phyloP scores from a whole-genome alignment of 2,329 filamentous ascomycete species.

The Cryphonectria carpinicola region DNA sequence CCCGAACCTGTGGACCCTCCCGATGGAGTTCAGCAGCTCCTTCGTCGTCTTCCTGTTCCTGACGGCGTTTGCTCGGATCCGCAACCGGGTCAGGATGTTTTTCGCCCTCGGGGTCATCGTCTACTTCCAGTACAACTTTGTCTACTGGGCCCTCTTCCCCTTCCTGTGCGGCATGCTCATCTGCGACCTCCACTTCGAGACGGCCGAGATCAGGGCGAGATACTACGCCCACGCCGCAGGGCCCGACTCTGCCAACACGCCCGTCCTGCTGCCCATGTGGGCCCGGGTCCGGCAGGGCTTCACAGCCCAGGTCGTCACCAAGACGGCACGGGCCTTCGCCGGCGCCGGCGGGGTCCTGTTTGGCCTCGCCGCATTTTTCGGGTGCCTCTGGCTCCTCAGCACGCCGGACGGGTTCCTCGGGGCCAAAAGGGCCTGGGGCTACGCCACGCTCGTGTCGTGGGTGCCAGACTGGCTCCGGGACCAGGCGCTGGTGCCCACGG shows the following conservation, averaged over 20 bases:
- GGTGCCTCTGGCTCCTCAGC: slow-evolving; percentile 23
- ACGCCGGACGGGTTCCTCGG: not conserved
- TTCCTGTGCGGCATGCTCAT: slow-evolving; percentile 40
- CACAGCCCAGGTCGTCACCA: not conserved
- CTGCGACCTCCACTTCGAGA: slow-evolving; percentile 36
- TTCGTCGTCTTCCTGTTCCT: slow-evolving; percentile 41
- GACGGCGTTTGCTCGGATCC: slow-evolving; percentile 37
- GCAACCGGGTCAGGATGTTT: slow-evolving; percentile 31
- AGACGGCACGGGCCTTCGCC: not conserved
- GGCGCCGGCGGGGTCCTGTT: not conserved
- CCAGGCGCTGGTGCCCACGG: slow-evolving; percentile 6
- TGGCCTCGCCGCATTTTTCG: slow-evolving; percentile 12
- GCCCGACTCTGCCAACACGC: not conserved
- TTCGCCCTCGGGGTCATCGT: slow-evolving; percentile 29
- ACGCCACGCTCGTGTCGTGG: slow-evolving; percentile 16
- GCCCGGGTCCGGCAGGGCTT: slow-evolving; percentile 1
- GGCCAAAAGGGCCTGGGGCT: slow-evolving; percentile 8
- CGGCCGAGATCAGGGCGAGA: slow-evolving; percentile 26
- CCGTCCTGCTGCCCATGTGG: slow-evolving; percentile 13
- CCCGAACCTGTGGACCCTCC: slow-evolving; percentile 43
- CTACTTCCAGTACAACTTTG: slow-evolving; percentile 34
- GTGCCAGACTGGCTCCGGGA: slow-evolving; percentile 12
- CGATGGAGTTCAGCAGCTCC: slow-evolving; percentile 43
- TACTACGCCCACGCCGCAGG: not conserved
- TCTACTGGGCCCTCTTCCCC: slow-evolving; percentile 36